Base-by-base conservation (phyloP, 345 rosid genomes). In the Brassica incana region DNA sequence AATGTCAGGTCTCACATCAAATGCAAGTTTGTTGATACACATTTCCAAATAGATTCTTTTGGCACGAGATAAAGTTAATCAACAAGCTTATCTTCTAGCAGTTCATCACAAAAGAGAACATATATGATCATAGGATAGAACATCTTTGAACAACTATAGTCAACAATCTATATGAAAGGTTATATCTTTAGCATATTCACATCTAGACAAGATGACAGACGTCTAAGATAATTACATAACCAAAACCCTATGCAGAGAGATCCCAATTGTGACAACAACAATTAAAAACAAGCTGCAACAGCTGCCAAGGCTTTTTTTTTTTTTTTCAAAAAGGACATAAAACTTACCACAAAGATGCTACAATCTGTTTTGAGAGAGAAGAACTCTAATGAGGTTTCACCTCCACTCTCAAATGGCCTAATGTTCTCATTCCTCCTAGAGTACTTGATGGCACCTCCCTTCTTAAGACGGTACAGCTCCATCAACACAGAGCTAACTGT, bases 291-390 rank as follows among this genome's bases (percentile, higher is more conserved):
- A 60, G 35, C 36, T 60, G 25, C 6, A 23, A 73, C 36, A 33
- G 16, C 67, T 73, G 29, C 45, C n/a, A 25, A 60, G 54, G 8
- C 54, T 29, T 23, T 29, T 29, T 29, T 29, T 29, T n/a, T n/a
- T 29, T 29, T 29, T 29, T 29, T 29, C 59, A 23, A 70, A 59
- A 5, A 70, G 12, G 6, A 40, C 20, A 59, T 8, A 29, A 61
- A 35, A 71, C 93, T 88, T 72, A 95, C 98, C 87, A 89, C 92
- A 79, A 95, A 91, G 45, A 91, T 80, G 82, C 99, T 86, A 85
- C 97, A 95, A 82, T 95, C 99, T 0, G 98, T 91, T 85, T 91
- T 95, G 12, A 70, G 87, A 61, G 99, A 95, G 81, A 91, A 95
- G 86, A 90, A 91, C 88, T 95, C 98, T 81, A 95, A 75, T 5